These are phyloP conservation scores for Xylaria polymorpha DNA, from an alignment of 2,329 filamentous ascomycete species.

Conservation along the genomic window DNA sequence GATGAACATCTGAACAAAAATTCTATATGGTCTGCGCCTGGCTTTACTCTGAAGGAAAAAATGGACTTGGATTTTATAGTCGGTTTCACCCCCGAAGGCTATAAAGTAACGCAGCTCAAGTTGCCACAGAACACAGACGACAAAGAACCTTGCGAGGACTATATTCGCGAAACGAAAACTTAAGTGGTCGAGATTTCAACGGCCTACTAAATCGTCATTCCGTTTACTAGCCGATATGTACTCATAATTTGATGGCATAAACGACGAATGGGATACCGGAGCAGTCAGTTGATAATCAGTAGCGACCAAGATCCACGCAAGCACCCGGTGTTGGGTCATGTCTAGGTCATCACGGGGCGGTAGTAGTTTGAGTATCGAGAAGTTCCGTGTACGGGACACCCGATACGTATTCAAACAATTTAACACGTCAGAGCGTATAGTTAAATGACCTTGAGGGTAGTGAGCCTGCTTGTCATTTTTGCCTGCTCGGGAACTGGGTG, in stretches of 20 bases:
- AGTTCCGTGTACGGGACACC: neutral
- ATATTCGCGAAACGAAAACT: neutral
- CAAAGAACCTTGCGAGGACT: neutral
- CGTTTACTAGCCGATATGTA: neutral
- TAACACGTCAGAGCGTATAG: neutral
- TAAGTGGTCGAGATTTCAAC: neutral
- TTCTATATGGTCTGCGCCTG: too few relatives aligned
- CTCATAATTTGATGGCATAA: neutral
- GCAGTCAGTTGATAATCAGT: neutral
- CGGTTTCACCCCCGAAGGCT: neutral
- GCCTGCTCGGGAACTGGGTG: neutral
- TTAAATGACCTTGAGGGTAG: neutral
- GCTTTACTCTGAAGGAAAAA: too few relatives aligned
- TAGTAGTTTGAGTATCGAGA: neutral
- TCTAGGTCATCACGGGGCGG: neutral
- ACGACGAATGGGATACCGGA: neutral
- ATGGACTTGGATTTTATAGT: constrained; percentile 22
- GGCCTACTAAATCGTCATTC: neutral
- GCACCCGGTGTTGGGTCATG: neutral
- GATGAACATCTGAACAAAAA: too few relatives aligned
- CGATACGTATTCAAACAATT: neutral
- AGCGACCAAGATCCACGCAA: neutral
- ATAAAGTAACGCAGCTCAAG: neutral
- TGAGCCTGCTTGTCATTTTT: neutral
- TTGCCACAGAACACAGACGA: neutral